Evolutionary conservation across 495 filamentous ascomycete genomes (phyloP), one percentile per base, ranked within the genome.

Genomic region (Hyaloscypha finlandica): DNA sequence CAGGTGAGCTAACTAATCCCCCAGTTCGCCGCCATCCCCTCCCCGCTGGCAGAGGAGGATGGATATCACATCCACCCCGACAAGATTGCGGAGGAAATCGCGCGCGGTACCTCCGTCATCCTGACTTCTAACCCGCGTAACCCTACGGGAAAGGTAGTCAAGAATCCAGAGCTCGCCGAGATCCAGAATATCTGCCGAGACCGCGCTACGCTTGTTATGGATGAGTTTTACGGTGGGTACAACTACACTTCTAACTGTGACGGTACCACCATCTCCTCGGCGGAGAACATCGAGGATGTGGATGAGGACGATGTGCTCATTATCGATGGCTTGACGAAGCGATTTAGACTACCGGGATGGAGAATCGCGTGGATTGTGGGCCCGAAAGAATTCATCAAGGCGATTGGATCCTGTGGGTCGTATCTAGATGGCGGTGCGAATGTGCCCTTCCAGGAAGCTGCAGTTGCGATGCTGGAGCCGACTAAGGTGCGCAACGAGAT

Each of bases 361-460:
- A 91, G 94, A 69, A 93, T 98, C 57, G 94, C 94, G 9, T 97
- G 94, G 94, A 90, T 98, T 68, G 77, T 98, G 58, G 94, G 94
- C 2, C 94, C 94, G 58, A 97, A 97, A 81, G 94, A 96, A 65
- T 98, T 97, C 80, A 91, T 98, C 80, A 90, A 91, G 74, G 93
- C 94, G 25, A 92, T 98, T 67, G 92, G 92, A 65, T 93, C 90
- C 42, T 96, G 94, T 71, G 94, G 94, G 37, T 92, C 88, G 3
- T 98, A 97, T 81, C 88, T 98, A n/a, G 94, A 97, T 73, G 94
- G 94, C 65, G 94, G 94, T 66, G 91, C 92, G 73, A 97, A 96
- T 74, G 93, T 91, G 5, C 93, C 94, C 29, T 97, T 98, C 85
- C 94, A 97, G 77, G 90, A 97, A 76, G 94, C 94, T 33, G 92